A percentile compares a stretch with the other conserved stretches of the same genome.
Conservation (phyloP, 805 yeast genomes). For the Scheffersomyces ergatensis region DNA sequence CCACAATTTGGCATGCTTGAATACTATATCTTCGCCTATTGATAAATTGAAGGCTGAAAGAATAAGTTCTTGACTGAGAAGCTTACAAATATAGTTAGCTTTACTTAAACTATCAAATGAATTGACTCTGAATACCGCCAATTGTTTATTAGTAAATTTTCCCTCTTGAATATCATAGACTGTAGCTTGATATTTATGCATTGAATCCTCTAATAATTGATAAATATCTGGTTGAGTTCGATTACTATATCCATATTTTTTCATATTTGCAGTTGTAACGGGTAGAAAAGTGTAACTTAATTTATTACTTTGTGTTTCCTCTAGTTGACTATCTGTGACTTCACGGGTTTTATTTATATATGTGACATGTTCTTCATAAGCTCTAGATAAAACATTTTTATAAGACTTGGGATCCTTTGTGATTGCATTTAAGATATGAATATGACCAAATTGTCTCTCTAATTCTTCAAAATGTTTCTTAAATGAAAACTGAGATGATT, state of each 20-base stretch:
- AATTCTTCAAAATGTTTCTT: slow-evolving; percentile 47
- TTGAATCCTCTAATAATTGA: slow-evolving; percentile 23
- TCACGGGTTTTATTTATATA: slow-evolving; percentile 25
- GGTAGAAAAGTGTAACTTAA: slow-evolving; percentile 24
- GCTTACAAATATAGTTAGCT: slow-evolving; percentile 47
- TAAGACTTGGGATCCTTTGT: slow-evolving; percentile 37
- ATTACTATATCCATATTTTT: slow-evolving; percentile 32
- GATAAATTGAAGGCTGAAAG: slow-evolving; percentile 41
- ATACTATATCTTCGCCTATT: slow-evolving; percentile 29
- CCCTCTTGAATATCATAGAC: slow-evolving; percentile 36
- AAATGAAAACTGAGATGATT: slow-evolving; percentile 53
- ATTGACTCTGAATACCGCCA: slow-evolving; percentile 50
- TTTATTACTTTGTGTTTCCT: slow-evolving; percentile 10
- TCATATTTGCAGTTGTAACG: slow-evolving; percentile 27
- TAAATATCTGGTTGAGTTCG: slow-evolving; percentile 32
- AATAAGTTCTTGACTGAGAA: slow-evolving; percentile 48
- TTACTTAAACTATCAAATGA: slow-evolving; percentile 50
- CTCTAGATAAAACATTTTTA: slow-evolving; percentile 45
- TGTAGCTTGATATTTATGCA: slow-evolving; percentile 46
- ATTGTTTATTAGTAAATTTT: slow-evolving; percentile 43
- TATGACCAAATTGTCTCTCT: slow-evolving; percentile 46
- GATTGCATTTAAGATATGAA: slow-evolving; percentile 49
- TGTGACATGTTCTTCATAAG: slow-evolving; percentile 35
- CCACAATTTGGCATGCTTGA: slow-evolving; percentile 47
- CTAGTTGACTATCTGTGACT: slow-evolving; percentile 27